Evolutionary conservation across 2,329 filamentous ascomycete genomes (phyloP).

Genomic region (Madurella fahalii): DNA sequence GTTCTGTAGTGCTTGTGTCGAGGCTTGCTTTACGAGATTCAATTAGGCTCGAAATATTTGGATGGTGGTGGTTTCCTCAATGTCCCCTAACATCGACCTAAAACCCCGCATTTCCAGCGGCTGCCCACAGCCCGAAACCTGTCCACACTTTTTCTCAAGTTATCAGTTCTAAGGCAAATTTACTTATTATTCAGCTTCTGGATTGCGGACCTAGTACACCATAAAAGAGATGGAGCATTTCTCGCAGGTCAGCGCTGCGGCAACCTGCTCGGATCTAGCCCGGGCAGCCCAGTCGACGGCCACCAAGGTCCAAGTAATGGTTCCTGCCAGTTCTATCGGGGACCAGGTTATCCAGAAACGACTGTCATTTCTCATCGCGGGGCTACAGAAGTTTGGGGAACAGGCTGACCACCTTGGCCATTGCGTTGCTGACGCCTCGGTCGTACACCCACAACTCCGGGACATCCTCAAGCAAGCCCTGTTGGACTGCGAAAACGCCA

Average conservation of each 20-base stretch:
- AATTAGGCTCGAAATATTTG: too few species aligned
- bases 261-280: background rate
- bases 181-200: too few species aligned
- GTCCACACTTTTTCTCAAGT: too few species aligned
- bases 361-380: constrained; percentile 1
- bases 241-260: background rate
- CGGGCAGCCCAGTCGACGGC: background rate
- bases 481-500: background rate
- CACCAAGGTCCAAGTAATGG: background rate
- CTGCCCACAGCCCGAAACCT: too few species aligned
- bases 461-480: background rate
- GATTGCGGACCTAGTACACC: background rate
- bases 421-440: constrained; percentile 1
- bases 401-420: constrained; percentile 12
- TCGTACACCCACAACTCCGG: constrained; percentile 1
- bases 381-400: constrained; percentile 13
- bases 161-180: too few species aligned
- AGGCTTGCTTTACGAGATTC: too few species aligned
- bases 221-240: background rate
- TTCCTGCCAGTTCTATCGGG: background rate
- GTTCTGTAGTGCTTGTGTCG: too few species aligned
- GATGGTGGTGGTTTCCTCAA: too few species aligned
- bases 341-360: background rate
- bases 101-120: too few species aligned
- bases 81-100: too few species aligned